Evolutionary conservation across 2,329 filamentous ascomycete genomes (phyloP).

Genomic region (Nemania abortiva): DNA sequence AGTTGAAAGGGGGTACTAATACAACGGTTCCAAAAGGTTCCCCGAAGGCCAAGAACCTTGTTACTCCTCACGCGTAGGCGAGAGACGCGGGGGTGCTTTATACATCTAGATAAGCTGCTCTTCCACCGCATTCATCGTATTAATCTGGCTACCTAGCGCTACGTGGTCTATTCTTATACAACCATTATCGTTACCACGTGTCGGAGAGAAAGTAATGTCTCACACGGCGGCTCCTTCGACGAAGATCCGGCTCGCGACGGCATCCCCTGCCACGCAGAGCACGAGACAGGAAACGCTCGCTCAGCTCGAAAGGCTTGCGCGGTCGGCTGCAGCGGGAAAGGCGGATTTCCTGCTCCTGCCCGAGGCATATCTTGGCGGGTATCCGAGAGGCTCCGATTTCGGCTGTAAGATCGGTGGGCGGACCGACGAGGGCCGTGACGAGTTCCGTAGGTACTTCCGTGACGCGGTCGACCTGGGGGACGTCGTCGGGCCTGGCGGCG

Average conservation of each 20-base stretch:
- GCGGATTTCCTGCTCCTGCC: constrained; percentile 85
- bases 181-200: not conserved
- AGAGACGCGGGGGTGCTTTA: not conserved
- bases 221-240: constrained; percentile 33
- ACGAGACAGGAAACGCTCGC: constrained; percentile 71
- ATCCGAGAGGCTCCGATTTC: constrained; percentile 84
- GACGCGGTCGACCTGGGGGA: constrained; percentile 86
- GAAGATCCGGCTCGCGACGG: constrained; percentile 65
- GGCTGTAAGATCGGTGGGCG: constrained; percentile 80
- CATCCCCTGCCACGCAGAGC: constrained; percentile 65
- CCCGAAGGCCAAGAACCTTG: not conserved
- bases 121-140: not conserved
- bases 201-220: constrained; percentile 14
- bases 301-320: constrained; percentile 73
- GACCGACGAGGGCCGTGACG: constrained; percentile 78
- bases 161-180: not conserved
- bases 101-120: not conserved
- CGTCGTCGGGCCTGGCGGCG: constrained; percentile 59
- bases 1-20: not conserved
- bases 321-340: constrained; percentile 66
- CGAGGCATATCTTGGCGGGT: constrained; percentile 92
- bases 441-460: constrained; percentile 85
- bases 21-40: not conserved
- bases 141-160: not conserved
- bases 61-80: not conserved